Base-by-base conservation (phyloP, 305 asterid genomes). In the Rubia occidens region DNA sequence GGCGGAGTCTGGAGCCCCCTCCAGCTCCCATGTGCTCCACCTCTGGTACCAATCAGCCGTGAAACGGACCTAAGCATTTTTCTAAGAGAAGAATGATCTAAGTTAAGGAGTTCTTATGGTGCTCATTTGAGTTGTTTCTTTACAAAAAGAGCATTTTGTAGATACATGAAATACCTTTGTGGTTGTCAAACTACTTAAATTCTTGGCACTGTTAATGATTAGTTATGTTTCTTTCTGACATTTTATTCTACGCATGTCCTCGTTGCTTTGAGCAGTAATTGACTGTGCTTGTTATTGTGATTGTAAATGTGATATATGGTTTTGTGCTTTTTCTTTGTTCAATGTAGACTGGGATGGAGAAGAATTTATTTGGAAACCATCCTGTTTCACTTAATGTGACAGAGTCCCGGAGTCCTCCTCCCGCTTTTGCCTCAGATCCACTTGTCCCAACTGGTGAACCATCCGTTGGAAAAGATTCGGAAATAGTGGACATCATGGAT, bases 361-460 rank as follows among this genome's bases (percentile, higher is more conserved):
- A 89, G 77, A 94, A 89, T 79, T 79, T 94, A 81, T 90, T 94
- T 73, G 99, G 99, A 47, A 90, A 86, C 77, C 95, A 87, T 87
- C 96, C 96, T 32, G 95, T 90, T 71, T 74, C 90, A 56, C 71
- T 89, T 63, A 81, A 81, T 32, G 89, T 80, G 71, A 44, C 87
- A 68, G 99, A 94, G 65, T 67, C 95, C 64, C 84, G 88, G 75
- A 79, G 80, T 79, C 96, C 97, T 29, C 95, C 97, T 42, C 96
- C 95, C 71, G 96, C 96, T 69, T 88, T 94, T 86, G 82, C 95
- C 66, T 78, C 97, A 21, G 91, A 85, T 72, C 96, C 98, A 24
- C 80, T 87, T 73, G 61, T 78, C 72, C 81, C 82, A 67, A 70
- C 79, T 53, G 63, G 71, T 54, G 74, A 73, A 47, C 76, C 73